These are phyloP conservation scores for Microcos paniculata DNA, from an alignment of 345 rosid species.

Conservation along the genomic window DNA sequence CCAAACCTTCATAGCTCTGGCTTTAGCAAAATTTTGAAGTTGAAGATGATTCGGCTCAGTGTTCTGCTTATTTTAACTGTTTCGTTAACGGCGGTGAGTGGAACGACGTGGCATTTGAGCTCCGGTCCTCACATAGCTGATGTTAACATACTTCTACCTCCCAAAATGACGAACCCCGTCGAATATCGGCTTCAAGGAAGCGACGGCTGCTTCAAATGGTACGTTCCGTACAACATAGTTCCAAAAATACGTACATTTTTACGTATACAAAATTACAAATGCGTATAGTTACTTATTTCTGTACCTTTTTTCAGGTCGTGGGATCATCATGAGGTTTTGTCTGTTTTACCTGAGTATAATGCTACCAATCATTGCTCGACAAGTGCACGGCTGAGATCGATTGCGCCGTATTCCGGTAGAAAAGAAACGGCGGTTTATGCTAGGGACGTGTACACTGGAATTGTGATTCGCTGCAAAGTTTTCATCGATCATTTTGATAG, in stretches of 20 bases:
- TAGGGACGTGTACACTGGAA: constrained; percentile 70
- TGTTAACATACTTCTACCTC: constrained; percentile 89
- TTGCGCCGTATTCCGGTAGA: constrained; percentile 69
- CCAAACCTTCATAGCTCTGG: neutral
- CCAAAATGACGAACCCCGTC: constrained; percentile 84
- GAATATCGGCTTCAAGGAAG: constrained; percentile 94
- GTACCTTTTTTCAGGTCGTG: constrained; percentile 77
- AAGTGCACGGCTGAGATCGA: constrained; percentile 77
- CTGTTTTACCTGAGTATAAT: constrained; percentile 86
- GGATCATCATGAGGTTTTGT: constrained; percentile 91
- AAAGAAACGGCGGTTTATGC: constrained; percentile 96
- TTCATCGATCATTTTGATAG: constrained; percentile 86
- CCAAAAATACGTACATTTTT: neutral
- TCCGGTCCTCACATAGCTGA: constrained; percentile 91
- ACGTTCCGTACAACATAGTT: neutral
- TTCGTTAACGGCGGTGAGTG: constrained; percentile 24
- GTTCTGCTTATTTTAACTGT: constrained; percentile 29
- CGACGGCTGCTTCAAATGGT: constrained; percentile 98
- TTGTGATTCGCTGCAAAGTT: constrained; percentile 93
- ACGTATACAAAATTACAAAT: neutral
- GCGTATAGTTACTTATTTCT: neutral
- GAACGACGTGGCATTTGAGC: constrained; percentile 36
- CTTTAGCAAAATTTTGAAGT: constrained; percentile 19
- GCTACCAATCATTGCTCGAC: constrained; percentile 73
- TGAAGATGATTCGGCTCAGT: constrained; percentile 33